Evolutionary conservation across 2,329 filamentous ascomycete genomes (phyloP).

Genomic region (Hawksworthiomyces lignivorus): DNA sequence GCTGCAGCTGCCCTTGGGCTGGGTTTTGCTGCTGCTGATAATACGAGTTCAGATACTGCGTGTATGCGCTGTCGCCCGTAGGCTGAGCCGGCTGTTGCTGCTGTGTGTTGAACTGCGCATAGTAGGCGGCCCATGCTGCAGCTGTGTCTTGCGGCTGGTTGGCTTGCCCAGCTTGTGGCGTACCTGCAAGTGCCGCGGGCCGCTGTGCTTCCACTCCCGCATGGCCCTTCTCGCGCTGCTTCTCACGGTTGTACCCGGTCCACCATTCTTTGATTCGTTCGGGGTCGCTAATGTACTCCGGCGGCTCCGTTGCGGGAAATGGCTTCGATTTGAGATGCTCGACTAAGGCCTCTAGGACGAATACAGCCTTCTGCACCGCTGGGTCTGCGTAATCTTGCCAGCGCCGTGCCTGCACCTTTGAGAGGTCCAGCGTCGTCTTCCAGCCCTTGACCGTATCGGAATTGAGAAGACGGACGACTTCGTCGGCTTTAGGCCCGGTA

Average conservation of each 20-base stretch:
- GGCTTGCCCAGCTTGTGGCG: conserved; percentile 14
- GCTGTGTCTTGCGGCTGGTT: conserved; percentile 21
- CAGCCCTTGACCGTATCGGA: conserved; percentile 38
- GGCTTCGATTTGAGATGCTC: conserved; percentile 36
- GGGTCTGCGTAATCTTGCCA: conserved; percentile 31
- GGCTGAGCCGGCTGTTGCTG: conserved; percentile 14
- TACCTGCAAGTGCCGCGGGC: conserved; percentile 2
- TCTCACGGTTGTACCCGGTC: conserved; percentile 35
- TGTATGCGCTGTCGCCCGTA: conserved; percentile 20
- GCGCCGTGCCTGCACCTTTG: conserved; percentile 25
- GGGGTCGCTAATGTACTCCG: conserved; percentile 42
- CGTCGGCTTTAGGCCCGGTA: conserved; percentile 26
- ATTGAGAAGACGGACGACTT: conserved; percentile 34
- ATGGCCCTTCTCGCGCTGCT: conserved; percentile 26
- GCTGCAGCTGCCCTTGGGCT: conserved; percentile 13
- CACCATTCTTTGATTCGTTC: conserved; percentile 46
- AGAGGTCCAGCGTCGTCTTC: conserved; percentile 31
- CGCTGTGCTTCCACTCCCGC: conserved; percentile 25
- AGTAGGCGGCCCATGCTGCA: conserved; percentile 32
- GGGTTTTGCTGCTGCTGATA: conserved; percentile 18
- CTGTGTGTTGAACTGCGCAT: conserved; percentile 26
- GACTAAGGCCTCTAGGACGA: conserved; percentile 34
- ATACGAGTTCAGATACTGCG: conserved; percentile 28
- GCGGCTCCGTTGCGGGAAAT: conserved; percentile 43
- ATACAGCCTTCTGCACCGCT: conserved; percentile 33